Base-by-base conservation (phyloP, 257 asterid species). In the Parsonsia alboflavescens region DNA sequence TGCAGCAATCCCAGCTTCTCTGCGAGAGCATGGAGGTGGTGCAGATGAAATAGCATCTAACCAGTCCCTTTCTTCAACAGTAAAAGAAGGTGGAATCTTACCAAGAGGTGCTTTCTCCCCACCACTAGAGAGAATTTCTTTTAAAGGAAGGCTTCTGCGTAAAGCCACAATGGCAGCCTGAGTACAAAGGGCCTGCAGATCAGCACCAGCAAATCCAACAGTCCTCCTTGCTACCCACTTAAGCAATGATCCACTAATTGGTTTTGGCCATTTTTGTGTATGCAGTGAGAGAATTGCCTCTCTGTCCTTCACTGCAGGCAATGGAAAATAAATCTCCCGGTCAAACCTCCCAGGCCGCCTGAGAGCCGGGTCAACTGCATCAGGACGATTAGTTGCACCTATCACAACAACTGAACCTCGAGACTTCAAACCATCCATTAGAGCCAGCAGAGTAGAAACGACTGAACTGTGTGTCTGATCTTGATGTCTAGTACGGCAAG, bases 351-450 rank as follows among this genome's bases (percentile, higher is more conserved):
- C 99, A 30, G 99, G 99, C 75, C 99, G 89, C 79, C 99, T 88
- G 81, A 95, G 87, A 86, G 99, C 99, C 61, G 99, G 93, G 80
- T 95, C 99, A 75, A 95, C 88, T 36, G 99, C 86, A 59, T 95
- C 99, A 19, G 99, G 98, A 17, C 99, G 99, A 85, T 95, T 95
- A 80, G 99, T 95, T 68, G 99, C 97, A 72, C 99, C 99, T 71
- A 95, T 95, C 68, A 95, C 99, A 62, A 95, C 88, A 68, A 95
- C 99, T 2, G 99, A 95, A 77, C 99, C 99, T 75, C 99, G 90
- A 81, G 97, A 88, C 80, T 92, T 95, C 68, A 95, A 80, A 68
- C 98, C 99, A 87, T 95, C 99, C 99, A 95, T 92, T 84, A 95
- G 82, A 10, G 99, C 97, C 75, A 95, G 96, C 86, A 95, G 80